Evolutionary conservation across 1,284 basidiomycete species (phyloP).

Genomic region (Puccinia sorghi): DNA sequence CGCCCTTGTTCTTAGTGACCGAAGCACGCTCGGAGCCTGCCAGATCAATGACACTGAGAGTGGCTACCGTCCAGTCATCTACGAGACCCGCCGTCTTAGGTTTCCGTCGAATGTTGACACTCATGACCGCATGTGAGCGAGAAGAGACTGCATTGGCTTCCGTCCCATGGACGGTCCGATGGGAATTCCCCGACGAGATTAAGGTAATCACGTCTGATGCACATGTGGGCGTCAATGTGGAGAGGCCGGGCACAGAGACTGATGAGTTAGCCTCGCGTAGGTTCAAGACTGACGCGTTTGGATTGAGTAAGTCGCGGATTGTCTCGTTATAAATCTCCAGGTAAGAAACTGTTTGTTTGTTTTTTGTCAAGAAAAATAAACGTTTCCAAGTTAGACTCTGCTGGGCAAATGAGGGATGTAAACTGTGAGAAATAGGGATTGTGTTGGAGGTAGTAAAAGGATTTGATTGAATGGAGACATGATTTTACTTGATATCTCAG

Average conservation of each 20-base stretch:
- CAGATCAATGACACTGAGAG: conserved; percentile 91
- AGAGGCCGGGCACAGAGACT: conserved; percentile 83
- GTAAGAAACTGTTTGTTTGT: conserved; percentile 71
- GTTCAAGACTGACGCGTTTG: conserved; percentile 66
- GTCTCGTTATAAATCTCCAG: conserved; percentile 98
- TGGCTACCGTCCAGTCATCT: conserved; percentile 77
- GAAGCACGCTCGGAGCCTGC: conserved; percentile 93
- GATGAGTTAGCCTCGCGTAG: conserved; percentile 81
- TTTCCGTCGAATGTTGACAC: conserved; percentile 83
- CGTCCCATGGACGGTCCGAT: conserved; percentile 85
- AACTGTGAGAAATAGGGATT: background rate
- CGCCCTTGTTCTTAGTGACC: conserved; percentile 93
- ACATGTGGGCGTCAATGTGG: conserved; percentile 72
- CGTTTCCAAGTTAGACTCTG: conserved; percentile 17
- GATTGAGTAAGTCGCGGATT: conserved; percentile 85
- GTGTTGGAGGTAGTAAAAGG: background rate
- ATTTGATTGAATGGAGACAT: background rate
- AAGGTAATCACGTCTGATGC: conserved; percentile 91
- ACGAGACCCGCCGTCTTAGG: conserved; percentile 65
- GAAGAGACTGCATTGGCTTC: conserved; percentile 93
- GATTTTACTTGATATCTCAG: conserved; percentile 65
- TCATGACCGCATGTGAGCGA: conserved; percentile 90
- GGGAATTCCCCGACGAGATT: conserved; percentile 79
- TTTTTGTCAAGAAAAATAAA: conserved; percentile 51
- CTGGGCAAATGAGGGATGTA: background rate